Base-by-base conservation (phyloP, 2,329 filamentous ascomycete species). In the Cyphellophora attinorum region DNA sequence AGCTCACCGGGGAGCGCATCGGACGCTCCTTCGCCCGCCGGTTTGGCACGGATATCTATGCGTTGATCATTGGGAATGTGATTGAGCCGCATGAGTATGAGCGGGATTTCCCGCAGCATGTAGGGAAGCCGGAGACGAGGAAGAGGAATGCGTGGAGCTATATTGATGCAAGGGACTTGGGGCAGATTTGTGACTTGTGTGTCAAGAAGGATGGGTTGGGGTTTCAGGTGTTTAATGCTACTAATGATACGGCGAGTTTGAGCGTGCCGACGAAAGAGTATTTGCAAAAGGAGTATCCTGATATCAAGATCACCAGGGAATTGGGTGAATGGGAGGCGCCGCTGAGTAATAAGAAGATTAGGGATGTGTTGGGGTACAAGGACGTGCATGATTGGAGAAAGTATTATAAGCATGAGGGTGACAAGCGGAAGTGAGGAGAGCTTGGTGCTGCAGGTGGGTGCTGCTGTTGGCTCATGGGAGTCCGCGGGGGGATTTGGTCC, bases 141-240 rank as follows among this genome's bases (percentile, higher is more conserved):
- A 72, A 71, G 47, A 57, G 67, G 1, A 75, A 78, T 49, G 74
- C 70, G 0, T 79, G 74, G 74, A 68, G 63, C 14, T 79, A 80
- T 50, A 74, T 74, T 14, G 75, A 79, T 50, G 71, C 72, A 0
- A 54, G 74, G 3, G 75, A 79, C 45, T 51, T 79, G 3, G 76
- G 73, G 0, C 70, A 74, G 52, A 78, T 79, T 37, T 77, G 71
- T 48, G 59, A 76, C 42, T 47, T 70, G 6, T 65, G 61, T 12
- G 60, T 78, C 4, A 44, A 64, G 40, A 70, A 66, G 44, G 62
- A 64, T 47, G 72, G 70, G 0, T 47, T 79, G 6, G 74, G 74
- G 0, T 79, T 75, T 45, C 72, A 79, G 48, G 57, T 78, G 0
- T 79, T 79, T 54, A 79, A 79, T 48, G 74, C 73, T 2, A 75